phyloP scores from a whole-genome alignment of 2,329 filamentous ascomycete species.

The Hypomyces rosellus region DNA sequence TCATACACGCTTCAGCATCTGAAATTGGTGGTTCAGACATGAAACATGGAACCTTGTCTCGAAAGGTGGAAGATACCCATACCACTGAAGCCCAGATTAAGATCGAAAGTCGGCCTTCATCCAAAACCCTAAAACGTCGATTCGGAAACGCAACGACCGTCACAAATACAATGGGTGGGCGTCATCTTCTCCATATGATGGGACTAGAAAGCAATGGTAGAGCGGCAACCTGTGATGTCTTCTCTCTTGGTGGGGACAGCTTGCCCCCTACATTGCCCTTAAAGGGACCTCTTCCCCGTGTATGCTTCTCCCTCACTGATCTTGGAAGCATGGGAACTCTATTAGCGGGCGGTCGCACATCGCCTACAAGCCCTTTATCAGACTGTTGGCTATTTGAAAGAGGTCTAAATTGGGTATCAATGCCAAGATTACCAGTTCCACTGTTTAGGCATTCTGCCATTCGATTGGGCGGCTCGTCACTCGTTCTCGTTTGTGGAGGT shows the following conservation, averaged over 20 bases:
- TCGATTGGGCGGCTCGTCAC: slow-evolving; percentile 40
- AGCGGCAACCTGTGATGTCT: slow-evolving; percentile 46
- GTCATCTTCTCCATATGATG: slow-evolving; percentile 38
- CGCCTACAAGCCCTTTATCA: slow-evolving; percentile 59
- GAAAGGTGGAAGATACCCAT: no score
- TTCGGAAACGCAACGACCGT: slow-evolving; percentile 52
- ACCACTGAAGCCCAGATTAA: slow-evolving; percentile 4
- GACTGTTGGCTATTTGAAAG: slow-evolving; percentile 72
- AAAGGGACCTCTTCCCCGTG: slow-evolving; percentile 36
- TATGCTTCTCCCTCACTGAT: slow-evolving; percentile 72
- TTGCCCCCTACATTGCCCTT: slow-evolving; percentile 21
- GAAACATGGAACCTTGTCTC: no score
- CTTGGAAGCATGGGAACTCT: slow-evolving; percentile 54
- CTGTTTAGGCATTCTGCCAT: slow-evolving; percentile 70
- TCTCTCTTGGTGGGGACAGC: slow-evolving; percentile 20
- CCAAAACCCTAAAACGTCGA: slow-evolving; percentile 38
- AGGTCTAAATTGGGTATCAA: slow-evolving; percentile 52
- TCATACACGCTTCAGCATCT: slow-evolving; percentile 53
- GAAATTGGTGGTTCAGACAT: no score
- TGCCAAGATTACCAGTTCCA: slow-evolving; percentile 59
- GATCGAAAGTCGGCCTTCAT: slow-evolving; percentile 9
- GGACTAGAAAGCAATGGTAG: slow-evolving; percentile 40
- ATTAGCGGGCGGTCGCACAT: slow-evolving; percentile 71
- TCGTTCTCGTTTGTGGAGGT: slow-evolving; percentile 56
- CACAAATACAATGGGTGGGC: slow-evolving; percentile 33